Base-by-base conservation (phyloP, 2,329 filamentous ascomycete species). In the Monosporascus sp. region DNA sequence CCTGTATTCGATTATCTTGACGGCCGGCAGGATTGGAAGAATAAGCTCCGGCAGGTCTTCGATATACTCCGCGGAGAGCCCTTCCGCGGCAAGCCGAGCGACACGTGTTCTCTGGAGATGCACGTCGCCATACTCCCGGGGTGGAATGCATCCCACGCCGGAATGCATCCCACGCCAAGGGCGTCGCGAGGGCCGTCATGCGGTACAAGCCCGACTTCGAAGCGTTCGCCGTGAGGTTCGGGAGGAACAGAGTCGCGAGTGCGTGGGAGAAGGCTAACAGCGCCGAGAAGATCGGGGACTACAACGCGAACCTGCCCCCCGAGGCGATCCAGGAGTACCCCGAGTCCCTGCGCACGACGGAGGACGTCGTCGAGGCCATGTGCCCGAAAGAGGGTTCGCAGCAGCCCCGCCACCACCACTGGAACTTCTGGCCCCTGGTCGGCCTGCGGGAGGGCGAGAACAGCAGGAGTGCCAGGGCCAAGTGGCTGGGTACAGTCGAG, bases 191-290 rank as follows among this genome's bases (percentile, higher is more conserved):
- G 36, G 62, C 66, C 14, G 64, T 73, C 34, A 71, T 71, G 49
- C 64, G 69, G 41, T 64, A 66, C 2, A 67, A 73, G 56, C 60
- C 67, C 31, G 77, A 79, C 55, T 81, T 81, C 57, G 65, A 72
- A n/a, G 11, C n/a, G 5, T 26, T 48, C n/a, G 26, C 26, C n/a
- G 5, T 17, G 14, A 24, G 45, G 19, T 7, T 48, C 9, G 16
- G 27, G 26, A 27, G 46, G 11, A 11, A 19, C 26, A 27, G 16
- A 8, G 34, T n/a, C 22, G 46, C 14, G 2, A 14, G 19, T 9
- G 46, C 26, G 20, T n/a, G 20, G n/a, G 22, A 26, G 16, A 48
- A 36, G 22, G 11, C 7, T 1, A 27, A 16, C 5, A 17, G 22
- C 16, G 19, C 11, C 22, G 46, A 27, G 4, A 36, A 16, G 5